Evolutionary conservation across 2,329 filamentous ascomycete species (phyloP).

Genomic region (Neopestalotiopsis clavispora): DNA sequence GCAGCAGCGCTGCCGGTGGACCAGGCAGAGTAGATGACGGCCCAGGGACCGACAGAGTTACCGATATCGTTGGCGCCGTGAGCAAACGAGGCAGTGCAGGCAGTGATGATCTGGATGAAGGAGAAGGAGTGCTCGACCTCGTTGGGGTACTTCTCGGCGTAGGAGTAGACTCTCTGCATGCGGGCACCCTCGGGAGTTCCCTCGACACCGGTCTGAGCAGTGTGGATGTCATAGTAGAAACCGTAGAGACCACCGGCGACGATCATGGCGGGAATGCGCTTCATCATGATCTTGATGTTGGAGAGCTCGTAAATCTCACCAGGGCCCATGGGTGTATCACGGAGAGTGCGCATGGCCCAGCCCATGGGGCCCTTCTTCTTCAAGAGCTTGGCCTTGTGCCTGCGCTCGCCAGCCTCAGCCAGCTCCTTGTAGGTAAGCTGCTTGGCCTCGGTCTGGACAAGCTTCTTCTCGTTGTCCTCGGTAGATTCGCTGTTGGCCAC

Average conservation of each 20-base stretch:
- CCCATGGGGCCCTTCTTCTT: constrained; percentile 71
- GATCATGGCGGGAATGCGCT: constrained; percentile 72
- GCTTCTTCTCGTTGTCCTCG: constrained; percentile 46
- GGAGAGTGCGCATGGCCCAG: constrained; percentile 81
- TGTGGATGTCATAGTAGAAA: constrained; percentile 82
- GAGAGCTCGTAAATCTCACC: constrained; percentile 76
- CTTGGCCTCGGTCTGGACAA: constrained; percentile 51
- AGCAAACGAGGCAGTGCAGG: constrained; percentile 74
- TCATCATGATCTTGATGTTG: constrained; percentile 68
- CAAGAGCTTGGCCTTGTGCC: constrained; percentile 67
- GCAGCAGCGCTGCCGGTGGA: constrained; percentile 63
- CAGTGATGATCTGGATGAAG: constrained; percentile 69
- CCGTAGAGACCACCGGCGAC: constrained; percentile 72
- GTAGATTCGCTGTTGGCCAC: neutral
- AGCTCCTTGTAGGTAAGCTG: constrained; percentile 67
- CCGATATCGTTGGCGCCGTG: constrained; percentile 81
- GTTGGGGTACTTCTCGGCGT: constrained; percentile 70
- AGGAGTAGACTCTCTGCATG: constrained; percentile 70
- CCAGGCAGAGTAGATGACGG: constrained; percentile 73
- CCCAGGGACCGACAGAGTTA: constrained; percentile 73
- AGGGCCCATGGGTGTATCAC: constrained; percentile 73
- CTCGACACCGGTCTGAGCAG: constrained; percentile 70
- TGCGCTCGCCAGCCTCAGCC: constrained; percentile 58
- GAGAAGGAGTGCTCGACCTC: constrained; percentile 74
- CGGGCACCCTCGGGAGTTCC: constrained; percentile 76